Evolutionary conservation across 208 protist genomes (phyloP), one percentile per base, ranked within the genome.

Genomic region (Porcisia hertigi): DNA sequence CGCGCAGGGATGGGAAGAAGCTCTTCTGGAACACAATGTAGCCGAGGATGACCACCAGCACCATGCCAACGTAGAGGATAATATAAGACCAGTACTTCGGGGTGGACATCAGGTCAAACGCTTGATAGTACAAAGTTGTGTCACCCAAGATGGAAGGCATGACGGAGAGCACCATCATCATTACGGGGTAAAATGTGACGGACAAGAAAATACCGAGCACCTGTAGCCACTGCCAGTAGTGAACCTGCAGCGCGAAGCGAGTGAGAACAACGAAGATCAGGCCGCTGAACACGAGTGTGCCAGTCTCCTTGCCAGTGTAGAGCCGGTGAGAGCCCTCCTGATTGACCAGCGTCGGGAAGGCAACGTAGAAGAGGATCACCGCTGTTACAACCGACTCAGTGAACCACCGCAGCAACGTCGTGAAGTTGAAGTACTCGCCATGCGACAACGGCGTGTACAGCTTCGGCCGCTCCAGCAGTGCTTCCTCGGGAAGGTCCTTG

Each of bases 401-500:
- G 52, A 90, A 77, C 93, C 94, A 98, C n/a, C 74, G 78, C 11
- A 76, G 7, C 3, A 92, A 58, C 18, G 86, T 69, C 57, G 36
- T 30, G 4, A 83, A 12, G 77, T 94, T 92, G 73, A 97, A 96
- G 82, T 96, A 98, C 74, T 90, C 77, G 14, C 91, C 90, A 59
- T 80, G 75, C 16, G 91, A 86, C 25, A 95, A 80, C 12, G 79
- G 82, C 3, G 88, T 78, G 85, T 92, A 98, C 63, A 98, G 89
- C 67, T 88, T 78, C 8, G 95, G 93, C 8, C 87, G 81, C 43
- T 73, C 54, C 75, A 92, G 45, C 69, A 97, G 60, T 20, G 80
- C 87, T 6, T 86, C 92, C 70, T 95, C 91, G 7, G 85, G 77
- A n/a, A 98, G 78, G 76, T 98, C 96, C 88, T 96, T 95, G 23